A percentile compares a stretch with the other conserved stretches of the same genome.
phyloP scores from a whole-genome alignment of 225 moss, liverwort and hornwort species.

The Marchantia polymorpha region DNA sequence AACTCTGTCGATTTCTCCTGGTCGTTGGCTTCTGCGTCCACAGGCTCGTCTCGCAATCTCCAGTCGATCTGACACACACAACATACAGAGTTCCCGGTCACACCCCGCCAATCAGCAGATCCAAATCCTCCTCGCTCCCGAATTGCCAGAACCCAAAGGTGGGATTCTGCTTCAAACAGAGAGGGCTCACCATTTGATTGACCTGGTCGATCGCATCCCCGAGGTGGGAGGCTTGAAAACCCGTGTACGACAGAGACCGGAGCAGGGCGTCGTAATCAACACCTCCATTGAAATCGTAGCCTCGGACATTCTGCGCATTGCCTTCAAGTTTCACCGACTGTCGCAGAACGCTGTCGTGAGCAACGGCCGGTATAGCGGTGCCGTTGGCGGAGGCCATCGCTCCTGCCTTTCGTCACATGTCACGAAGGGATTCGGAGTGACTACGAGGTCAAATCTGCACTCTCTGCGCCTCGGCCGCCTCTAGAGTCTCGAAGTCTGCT shows the following conservation, averaged over 20 bases:
- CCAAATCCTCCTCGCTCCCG: neutral
- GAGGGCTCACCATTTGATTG: slow-evolving; percentile 65
- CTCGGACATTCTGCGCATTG: slow-evolving; percentile 37
- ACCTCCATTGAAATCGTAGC: slow-evolving; percentile 90
- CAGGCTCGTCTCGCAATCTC: slow-evolving; percentile 82
- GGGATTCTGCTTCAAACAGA: neutral
- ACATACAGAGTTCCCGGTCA: neutral
- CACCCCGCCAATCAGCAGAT: neutral
- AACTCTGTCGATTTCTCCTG: slow-evolving; percentile 60
- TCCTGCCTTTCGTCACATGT: neutral
- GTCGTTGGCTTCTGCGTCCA: slow-evolving; percentile 58
- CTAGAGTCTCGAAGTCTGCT: too few relatives aligned
- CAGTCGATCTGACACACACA: slow-evolving; percentile 73
- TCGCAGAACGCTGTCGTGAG: slow-evolving; percentile 33
- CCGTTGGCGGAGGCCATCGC: neutral
- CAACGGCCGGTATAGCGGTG: neutral
- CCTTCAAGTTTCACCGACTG: slow-evolving; percentile 46
- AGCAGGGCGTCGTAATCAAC: slow-evolving; percentile 64
- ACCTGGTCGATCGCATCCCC: slow-evolving; percentile 80
- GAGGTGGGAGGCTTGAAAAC: slow-evolving; percentile 85
- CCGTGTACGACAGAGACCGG: slow-evolving; percentile 56
- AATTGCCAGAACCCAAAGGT: neutral
- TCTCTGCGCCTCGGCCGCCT: too few relatives aligned
- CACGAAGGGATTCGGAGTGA: too few relatives aligned
- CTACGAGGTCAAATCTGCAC: too few relatives aligned